Evolutionary conservation across 1,139 yeast species (phyloP).

Genomic region (Candida sp.): DNA sequence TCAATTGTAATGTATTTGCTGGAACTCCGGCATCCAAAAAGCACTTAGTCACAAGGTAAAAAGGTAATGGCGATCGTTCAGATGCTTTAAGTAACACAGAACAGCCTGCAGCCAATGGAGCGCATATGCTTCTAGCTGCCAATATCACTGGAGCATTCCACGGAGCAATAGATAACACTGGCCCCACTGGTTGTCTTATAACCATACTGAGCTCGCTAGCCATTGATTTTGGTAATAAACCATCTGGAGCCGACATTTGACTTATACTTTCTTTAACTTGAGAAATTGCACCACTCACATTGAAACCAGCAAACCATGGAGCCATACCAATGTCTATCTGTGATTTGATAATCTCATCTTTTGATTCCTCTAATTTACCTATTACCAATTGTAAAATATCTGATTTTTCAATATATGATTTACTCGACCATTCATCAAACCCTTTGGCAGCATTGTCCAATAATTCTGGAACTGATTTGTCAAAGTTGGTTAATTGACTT

Average conservation of each 20-base stretch:
- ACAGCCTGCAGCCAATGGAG: slow-evolving; percentile 50
- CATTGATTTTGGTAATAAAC: slow-evolving; percentile 17
- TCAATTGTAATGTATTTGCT: slow-evolving; percentile 26
- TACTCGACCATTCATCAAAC: slow-evolving; percentile 22
- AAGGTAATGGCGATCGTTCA: slow-evolving; percentile 30
- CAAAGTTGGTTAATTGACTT: slow-evolving; percentile 8
- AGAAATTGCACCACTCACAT: slow-evolving; percentile 21
- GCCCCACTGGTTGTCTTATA: slow-evolving; percentile 38
- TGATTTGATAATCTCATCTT: slow-evolving; percentile 16
- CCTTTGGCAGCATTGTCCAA: slow-evolving; percentile 19
- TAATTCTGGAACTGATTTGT: slow-evolving; percentile 4
- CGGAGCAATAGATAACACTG: slow-evolving; percentile 42
- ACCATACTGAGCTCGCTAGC: slow-evolving; percentile 25
- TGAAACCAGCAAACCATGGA: slow-evolving; percentile 31
- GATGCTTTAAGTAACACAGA: slow-evolving; percentile 41
- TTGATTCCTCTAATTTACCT: slow-evolving; percentile 11
- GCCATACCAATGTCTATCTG: slow-evolving; percentile 37
- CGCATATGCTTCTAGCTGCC: slow-evolving; percentile 32
- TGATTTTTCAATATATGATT: slow-evolving; percentile 13
- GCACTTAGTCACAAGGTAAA: slow-evolving; percentile 27
- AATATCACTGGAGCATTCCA: slow-evolving; percentile 50
- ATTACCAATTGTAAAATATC: slow-evolving; percentile 17
- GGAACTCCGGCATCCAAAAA: slow-evolving; percentile 41
- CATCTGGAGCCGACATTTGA: slow-evolving; percentile 19
- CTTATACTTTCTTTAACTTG: slow-evolving; percentile 22